Evolutionary conservation across 306 rosid genomes (phyloP), one percentile per base, ranked within the genome.

Genomic region (Luffa acutangula): DNA sequence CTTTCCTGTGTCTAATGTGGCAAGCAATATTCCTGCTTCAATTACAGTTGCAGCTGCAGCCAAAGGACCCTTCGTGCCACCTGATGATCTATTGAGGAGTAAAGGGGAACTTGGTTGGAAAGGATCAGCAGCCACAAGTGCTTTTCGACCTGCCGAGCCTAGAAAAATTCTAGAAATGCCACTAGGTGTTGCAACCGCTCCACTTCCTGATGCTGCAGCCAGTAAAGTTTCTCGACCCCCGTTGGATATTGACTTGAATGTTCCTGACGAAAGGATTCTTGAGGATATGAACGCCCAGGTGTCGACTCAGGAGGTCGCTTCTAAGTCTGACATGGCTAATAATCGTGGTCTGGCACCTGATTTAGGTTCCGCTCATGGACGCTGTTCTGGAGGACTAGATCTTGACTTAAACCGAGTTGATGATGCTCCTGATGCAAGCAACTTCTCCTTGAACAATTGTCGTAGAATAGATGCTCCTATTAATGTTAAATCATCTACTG

Each of bases 61-160:
- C 11, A 92, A 92, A 84, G 80, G 97, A 54, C 82, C 84, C 12
- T 90, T 88, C 76, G 80, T 87, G 46, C 97, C 90, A 0, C 94
- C 89, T 34, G 94, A 86, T 36, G 87, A 92, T 80, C 85, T 87
- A 79, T 77, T 92, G 93, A 86, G 79, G 85, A 85, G 86, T 83
- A 88, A 84, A 73, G 90, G 90, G 49, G 93, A 89, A 79, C 86
- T 85, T 84, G 94, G 97, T 46, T 92, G 97, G 97, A 92, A 85
- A 80, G 94, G 94, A 63, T 90, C 97, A 5, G 93, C 94, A 7
- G 91, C 94, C 56, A 92, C 94, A n/a, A 92, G 97, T 79, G 97
- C 97, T 72, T 92, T 92, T 70, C 89, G 97, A 65, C 97, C 94
- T 3, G 94, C 97, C 9, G 97, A 92, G 67, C 97, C 94, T 56